These are phyloP conservation scores for Neoascochyta sp. DNA, from an alignment of 2,329 filamentous ascomycete species.

Conservation along the genomic window DNA sequence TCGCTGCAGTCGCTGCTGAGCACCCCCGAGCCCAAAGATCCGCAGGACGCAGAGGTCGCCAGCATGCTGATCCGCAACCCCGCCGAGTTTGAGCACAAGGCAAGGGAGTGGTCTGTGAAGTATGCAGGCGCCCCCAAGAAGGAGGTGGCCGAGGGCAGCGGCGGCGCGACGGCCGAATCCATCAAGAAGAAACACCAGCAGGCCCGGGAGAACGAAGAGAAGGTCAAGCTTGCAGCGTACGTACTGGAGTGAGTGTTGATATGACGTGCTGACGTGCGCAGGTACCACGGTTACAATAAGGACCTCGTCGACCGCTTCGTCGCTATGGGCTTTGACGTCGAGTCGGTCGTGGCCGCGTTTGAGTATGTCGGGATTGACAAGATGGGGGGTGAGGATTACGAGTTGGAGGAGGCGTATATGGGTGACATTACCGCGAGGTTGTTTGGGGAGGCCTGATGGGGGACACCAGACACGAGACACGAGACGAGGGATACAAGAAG, in stretches of 20 bases:
- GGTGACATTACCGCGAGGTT: conserved; percentile 83
- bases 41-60: conserved; percentile 93
- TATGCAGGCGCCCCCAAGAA: conserved; percentile 71
- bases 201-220: conserved; percentile 57
- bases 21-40: conserved; percentile 91
- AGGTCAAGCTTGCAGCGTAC: conserved; percentile 54
- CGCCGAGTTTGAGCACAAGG: conserved; percentile 73
- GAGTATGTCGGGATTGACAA: conserved; percentile 75
- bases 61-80: conserved; percentile 80
- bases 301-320: conserved; percentile 79
- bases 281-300: conserved; percentile 84
- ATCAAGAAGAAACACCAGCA: conserved; percentile 53
- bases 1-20: conserved; percentile 91
- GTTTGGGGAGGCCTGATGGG: conserved; percentile 68
- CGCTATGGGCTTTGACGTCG: conserved; percentile 86
- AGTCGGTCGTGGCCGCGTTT: conserved; percentile 82
- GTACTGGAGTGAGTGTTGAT: conserved; percentile 14
- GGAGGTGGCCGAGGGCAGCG: conserved; percentile 52
- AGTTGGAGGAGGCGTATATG: conserved; percentile 85
- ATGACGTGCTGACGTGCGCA: conserved; percentile 41
- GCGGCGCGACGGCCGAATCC: conserved; percentile 51
- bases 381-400: conserved; percentile 73
- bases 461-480: no score
- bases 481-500: no score
- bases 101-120: conserved; percentile 84